Evolutionary conservation across 2,329 filamentous ascomycete genomes (phyloP), one percentile per base, ranked within the genome.

Genomic region (Diaporthe humulicola): DNA sequence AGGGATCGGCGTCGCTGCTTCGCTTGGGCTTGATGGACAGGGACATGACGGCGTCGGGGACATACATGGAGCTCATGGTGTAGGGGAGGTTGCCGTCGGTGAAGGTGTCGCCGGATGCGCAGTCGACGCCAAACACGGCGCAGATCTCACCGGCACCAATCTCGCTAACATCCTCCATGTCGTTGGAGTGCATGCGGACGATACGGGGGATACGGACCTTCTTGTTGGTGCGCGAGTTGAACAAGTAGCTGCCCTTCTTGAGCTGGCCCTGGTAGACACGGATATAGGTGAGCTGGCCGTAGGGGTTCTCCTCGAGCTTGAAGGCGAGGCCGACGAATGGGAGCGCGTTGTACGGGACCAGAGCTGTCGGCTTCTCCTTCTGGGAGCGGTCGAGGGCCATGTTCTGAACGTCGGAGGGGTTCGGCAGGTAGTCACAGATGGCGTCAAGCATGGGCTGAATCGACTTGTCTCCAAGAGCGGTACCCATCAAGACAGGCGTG

Each of bases 271-370:
- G 97, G 87, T 99, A 99, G 74, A 99, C 97, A 79, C 97, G 95
- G 77, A 99, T 97, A 84, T 99, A 99, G 72, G 97, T 99, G 82
- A 99, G 90, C 85, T 99, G 97, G 57, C 97, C 97, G 81, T 98
- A 99, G 84, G 98, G 98, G 86, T 96, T 98, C 86, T 99, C 97
- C 88, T 99, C 97, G 30, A 99, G 92, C 89, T 99, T 99, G 89
- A 99, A 99, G 14, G 97, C 97, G 77, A 99, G 89, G 67, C 97
- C 97, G 73, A 98, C 95, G 81, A 98, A 98, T 0, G 97, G 97
- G 33, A 98, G 88, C 30, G 94, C 93, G 85, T 97, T 97, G 87
- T 98, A 98, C 1, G 96, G 95, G 25, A 98, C 92, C 73, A 99
- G 91, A 83, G 96, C 94, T 75, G 98, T 96, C 3, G 92, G 89